Conservation (phyloP, 768 basidiomycete genomes). For the Phanerochaete sordida region DNA sequence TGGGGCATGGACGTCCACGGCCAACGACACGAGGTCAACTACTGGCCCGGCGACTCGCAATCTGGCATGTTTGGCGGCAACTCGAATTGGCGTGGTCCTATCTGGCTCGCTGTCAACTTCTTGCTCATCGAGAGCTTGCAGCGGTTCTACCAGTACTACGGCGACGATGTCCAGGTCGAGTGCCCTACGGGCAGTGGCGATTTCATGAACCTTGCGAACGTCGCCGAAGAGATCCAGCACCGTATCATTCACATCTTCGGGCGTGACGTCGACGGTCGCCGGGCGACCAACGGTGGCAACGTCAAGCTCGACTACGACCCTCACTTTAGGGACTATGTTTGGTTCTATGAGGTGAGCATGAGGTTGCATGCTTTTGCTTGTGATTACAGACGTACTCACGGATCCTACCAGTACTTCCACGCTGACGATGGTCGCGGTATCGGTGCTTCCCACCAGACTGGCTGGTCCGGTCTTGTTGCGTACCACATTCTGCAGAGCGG, state of each 20-base stretch:
- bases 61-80: slow-evolving; percentile 99
- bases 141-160: slow-evolving; percentile 97
- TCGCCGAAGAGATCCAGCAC: slow-evolving; percentile 98
- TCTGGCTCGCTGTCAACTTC: slow-evolving; percentile 96
- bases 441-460: slow-evolving; percentile 97
- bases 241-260: slow-evolving; percentile 98
- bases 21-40: slow-evolving; percentile 85
- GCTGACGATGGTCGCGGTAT: slow-evolving; percentile 89
- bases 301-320: slow-evolving; percentile 86
- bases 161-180: slow-evolving; percentile 88
- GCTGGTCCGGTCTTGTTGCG: slow-evolving; percentile 93
- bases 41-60: slow-evolving; percentile 97
- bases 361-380: background rate
- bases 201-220: slow-evolving; percentile 90
- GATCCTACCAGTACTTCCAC: slow-evolving; percentile 78
- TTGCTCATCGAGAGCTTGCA: slow-evolving; percentile 94
- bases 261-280: slow-evolving; percentile 80
- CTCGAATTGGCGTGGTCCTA: slow-evolving; percentile 95
- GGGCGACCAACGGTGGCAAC: slow-evolving; percentile 92
- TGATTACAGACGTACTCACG: background rate
- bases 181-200: slow-evolving; percentile 98
- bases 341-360: slow-evolving; percentile 84
- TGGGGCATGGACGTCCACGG: slow-evolving; percentile 96
- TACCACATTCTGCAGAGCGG: slow-evolving; percentile 92
- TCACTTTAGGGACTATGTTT: slow-evolving; percentile 94